phyloP scores from a whole-genome alignment of 345 rosid genomes.

The Aegle marmelos region DNA sequence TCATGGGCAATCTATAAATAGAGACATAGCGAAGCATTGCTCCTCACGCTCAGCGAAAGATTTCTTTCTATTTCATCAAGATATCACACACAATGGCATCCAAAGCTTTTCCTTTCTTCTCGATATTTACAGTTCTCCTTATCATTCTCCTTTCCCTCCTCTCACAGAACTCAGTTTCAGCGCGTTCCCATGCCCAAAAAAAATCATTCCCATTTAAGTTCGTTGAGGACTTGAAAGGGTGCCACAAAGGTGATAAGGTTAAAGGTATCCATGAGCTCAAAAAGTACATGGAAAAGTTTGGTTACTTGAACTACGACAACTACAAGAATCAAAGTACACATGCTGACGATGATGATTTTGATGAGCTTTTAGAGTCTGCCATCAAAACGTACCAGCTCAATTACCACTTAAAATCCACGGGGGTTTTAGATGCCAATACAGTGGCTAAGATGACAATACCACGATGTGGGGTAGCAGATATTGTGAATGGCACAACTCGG shows the following conservation, averaged over 20 bases:
- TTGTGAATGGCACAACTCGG: conserved; percentile 26
- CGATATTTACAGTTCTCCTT: background rate
- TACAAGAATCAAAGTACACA: too few relatives aligned
- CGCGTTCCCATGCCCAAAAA: background rate
- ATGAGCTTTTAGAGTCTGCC: conserved; percentile 28
- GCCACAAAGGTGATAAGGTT: conserved; percentile 30
- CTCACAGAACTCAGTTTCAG: background rate
- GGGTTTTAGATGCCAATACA: conserved; percentile 22
- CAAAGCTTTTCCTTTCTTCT: background rate
- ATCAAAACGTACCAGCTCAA: conserved; percentile 34
- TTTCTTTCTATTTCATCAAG: too few relatives aligned
- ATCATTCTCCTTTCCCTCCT: background rate
- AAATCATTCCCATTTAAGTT: conserved; percentile 19
- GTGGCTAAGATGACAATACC: conserved; percentile 25
- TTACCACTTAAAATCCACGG: conserved; percentile 22
- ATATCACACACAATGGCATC: background rate
- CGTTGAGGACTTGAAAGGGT: conserved; percentile 30
- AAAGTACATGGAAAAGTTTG: too few relatives aligned
- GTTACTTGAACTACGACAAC: too few relatives aligned
- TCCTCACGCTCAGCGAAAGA: too few relatives aligned
- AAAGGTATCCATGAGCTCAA: background rate
- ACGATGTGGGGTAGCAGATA: conserved; percentile 38
- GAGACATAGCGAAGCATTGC: too few relatives aligned
- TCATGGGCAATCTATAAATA: too few relatives aligned
- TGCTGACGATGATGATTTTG: background rate